Percentiles rank a stretch among this genome's conserved stretches.
phyloP scores from a whole-genome alignment of 108 stramenopile genomes.

The Cyclotella choctawhatcheeana region DNA sequence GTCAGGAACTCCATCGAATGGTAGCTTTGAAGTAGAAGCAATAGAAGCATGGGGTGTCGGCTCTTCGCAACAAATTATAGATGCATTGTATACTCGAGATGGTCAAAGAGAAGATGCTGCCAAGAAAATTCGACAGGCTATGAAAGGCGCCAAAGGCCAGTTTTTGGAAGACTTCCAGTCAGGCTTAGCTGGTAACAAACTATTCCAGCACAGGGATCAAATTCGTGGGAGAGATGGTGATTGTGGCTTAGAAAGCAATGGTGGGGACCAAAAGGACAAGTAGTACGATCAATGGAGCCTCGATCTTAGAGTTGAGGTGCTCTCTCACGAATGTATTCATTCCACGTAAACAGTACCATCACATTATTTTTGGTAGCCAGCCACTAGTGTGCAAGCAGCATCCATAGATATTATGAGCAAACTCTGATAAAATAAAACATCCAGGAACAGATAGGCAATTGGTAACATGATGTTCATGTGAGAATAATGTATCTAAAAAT shows the following conservation, averaged over 20 bases:
- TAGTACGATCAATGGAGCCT: too few species aligned
- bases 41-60: conserved; percentile 88
- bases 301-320: neutral
- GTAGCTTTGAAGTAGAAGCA: conserved; percentile 65
- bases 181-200: conserved; percentile 74
- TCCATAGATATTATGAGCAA: too few species aligned
- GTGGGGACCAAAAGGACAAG: too few species aligned
- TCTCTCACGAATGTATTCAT: too few species aligned
- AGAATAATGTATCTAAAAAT: too few species aligned
- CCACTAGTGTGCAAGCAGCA: too few species aligned
- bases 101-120: conserved; percentile 58
- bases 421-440: too few species aligned
- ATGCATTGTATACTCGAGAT: conserved; percentile 60
- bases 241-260: conserved; percentile 29
- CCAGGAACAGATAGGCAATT: too few species aligned
- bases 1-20: conserved; percentile 33
- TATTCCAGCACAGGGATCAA: conserved; percentile 74
- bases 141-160: conserved; percentile 82
- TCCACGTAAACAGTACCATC: neutral
- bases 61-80: conserved; percentile 65
- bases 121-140: conserved; percentile 63
- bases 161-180: conserved; percentile 84
- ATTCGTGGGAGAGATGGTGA: conserved; percentile 64
- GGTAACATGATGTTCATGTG: too few species aligned
- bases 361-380: too few species aligned